Base-by-base conservation (phyloP, 2,329 filamentous ascomycete genomes). In the Lachnum nothofagi region DNA sequence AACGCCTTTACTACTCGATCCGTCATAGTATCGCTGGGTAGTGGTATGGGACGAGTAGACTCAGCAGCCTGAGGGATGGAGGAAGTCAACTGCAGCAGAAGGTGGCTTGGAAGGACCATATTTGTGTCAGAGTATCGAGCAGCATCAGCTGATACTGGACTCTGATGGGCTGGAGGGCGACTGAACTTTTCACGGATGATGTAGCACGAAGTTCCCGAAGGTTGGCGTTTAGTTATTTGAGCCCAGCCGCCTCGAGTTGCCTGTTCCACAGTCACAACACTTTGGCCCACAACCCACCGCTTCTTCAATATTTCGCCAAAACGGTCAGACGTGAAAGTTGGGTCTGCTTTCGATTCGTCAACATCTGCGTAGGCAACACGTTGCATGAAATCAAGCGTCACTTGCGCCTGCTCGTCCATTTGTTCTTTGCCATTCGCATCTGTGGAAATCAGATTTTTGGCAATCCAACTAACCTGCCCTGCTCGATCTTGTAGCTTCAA, bases 341-440 rank as follows among this genome's bases (percentile, higher is more conserved):
- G 75, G 51, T 87, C 80, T 12, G 80, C 76, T 1, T 73, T 74
- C 6, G 85, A 89, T 62, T 95, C 88, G 53, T 91, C 87, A 27
- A 88, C 79, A 64, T 95, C 88, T 0, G 89, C 88, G 64, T 85
- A 95, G 1, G 89, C 83, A 16, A 90, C 86, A 60, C 90, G 79
- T 64, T 93, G 89, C 85, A 96, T 91, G 68, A 97, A 89, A 66
- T 98, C 93, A 46, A 97, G 82, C 7, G 93, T 93, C 27, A 95
- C 90, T 58, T 95, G 79, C 4, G 90, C 91, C 67, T 96, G 91
- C 66, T 98, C 91, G 64, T 97, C 91, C 27, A 91, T 79, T 41
- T 78, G 80, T 47, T 88, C 82, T 34, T 79, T 81, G 14, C 89
- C 88, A 50, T 85, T 79, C 20, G 79, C 78, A 61, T 95, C 88